phyloP scores from a whole-genome alignment of 345 rosid species.

The Brassica carinata region DNA sequence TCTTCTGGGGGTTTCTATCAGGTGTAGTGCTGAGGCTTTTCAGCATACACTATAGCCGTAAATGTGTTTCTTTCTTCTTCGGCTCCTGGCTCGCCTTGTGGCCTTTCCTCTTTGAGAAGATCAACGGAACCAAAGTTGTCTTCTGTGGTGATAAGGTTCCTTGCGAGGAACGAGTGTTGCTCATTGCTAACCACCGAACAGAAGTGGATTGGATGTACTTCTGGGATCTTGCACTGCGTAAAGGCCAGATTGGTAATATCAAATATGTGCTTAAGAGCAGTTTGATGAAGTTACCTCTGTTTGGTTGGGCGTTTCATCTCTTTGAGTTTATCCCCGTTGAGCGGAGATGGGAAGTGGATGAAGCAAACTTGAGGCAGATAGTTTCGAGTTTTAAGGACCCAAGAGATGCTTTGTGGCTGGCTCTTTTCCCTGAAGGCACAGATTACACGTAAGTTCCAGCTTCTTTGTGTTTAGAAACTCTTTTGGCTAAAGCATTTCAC shows the following conservation, averaged over 20 bases:
- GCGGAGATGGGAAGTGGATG: slow-evolving; percentile 71
- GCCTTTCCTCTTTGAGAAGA: slow-evolving; percentile 86
- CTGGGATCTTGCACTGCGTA: slow-evolving; percentile 72
- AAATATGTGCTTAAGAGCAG: slow-evolving; percentile 74
- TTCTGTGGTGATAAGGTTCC: slow-evolving; percentile 80
- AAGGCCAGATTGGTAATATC: slow-evolving; percentile 59
- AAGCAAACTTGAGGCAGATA: slow-evolving; percentile 58
- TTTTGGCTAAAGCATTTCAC: slow-evolving; percentile 1
- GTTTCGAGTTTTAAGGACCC: slow-evolving; percentile 74
- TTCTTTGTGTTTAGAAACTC: slow-evolving; percentile 23
- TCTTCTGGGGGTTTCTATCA: slow-evolving; percentile 63
- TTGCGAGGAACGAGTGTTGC: slow-evolving; percentile 66
- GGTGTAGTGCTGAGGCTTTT: slow-evolving; percentile 63
- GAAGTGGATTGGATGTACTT: slow-evolving; percentile 90
- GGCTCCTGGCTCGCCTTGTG: slow-evolving; percentile 87
- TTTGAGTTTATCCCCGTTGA: slow-evolving; percentile 75
- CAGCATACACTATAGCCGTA: slow-evolving; percentile 72
- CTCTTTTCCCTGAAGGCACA: slow-evolving; percentile 92
- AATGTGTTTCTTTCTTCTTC: slow-evolving; percentile 62
- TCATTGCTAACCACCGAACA: slow-evolving; percentile 74
- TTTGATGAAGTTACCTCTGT: slow-evolving; percentile 72
- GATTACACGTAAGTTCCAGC: slow-evolving; percentile 74
- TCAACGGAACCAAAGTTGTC: slow-evolving; percentile 73
- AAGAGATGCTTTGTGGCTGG: slow-evolving; percentile 80
- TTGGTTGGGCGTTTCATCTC: slow-evolving; percentile 77